These are phyloP conservation scores for Aureobasidium sp. DNA, from an alignment of 2,329 filamentous ascomycete genomes.

Conservation along the genomic window DNA sequence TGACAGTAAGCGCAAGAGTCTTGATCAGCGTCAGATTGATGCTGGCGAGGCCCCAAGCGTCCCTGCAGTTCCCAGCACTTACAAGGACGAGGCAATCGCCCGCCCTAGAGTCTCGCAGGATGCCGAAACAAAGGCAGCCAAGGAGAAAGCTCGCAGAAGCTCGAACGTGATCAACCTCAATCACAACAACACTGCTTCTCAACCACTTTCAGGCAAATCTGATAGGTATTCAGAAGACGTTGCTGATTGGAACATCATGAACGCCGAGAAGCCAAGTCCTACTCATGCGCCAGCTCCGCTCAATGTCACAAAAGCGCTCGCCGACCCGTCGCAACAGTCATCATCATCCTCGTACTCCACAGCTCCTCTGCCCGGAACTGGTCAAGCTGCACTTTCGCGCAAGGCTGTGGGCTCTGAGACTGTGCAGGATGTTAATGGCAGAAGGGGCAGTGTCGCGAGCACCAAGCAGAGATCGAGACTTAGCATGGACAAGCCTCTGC, in stretches of 20 bases:
- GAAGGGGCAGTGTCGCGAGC: not conserved
- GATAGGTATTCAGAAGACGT: conserved; percentile 53
- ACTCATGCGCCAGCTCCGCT: conserved; percentile 15
- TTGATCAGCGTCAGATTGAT: conserved; percentile 8
- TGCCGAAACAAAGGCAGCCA: conserved; percentile 1
- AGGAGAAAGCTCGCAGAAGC: conserved; percentile 7
- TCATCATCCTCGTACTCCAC: not conserved
- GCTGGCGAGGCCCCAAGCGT: conserved; percentile 1
- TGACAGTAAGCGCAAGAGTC: conserved; percentile 11
- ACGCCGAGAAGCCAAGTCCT: conserved; percentile 15
- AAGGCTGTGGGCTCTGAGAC: not conserved
- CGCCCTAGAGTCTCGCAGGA: conserved; percentile 1
- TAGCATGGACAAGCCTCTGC: conserved; percentile 24
- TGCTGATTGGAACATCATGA: conserved; percentile 50
- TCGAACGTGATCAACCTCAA: conserved; percentile 15
- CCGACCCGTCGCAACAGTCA: not conserved
- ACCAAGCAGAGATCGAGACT: not conserved
- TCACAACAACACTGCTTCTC: not conserved
- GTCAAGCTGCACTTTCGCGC: not conserved
- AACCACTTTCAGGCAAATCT: conserved; percentile 7
- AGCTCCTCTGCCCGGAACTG: not conserved
- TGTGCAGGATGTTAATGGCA: not conserved
- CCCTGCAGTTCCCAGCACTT: conserved; percentile 4
- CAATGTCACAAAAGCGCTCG: conserved; percentile 13
- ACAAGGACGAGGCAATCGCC: not conserved